Conservation (phyloP, 73 alveolate genomes). For the Paramecium octaurelia region DNA sequence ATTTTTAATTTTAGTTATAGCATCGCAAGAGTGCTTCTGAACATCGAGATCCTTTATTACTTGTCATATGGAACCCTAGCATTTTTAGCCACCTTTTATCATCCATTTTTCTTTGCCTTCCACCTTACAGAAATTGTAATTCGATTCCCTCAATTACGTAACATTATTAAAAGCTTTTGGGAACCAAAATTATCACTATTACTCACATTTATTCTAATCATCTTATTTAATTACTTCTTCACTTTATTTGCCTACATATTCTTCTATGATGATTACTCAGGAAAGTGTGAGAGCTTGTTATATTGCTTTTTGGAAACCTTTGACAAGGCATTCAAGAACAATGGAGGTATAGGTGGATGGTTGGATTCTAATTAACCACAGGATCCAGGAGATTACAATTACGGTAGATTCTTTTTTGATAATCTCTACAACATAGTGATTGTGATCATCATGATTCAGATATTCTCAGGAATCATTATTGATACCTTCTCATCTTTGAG, state of each 20-base stretch:
- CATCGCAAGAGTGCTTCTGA: conserved; percentile 33
- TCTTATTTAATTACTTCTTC: conserved; percentile 50
- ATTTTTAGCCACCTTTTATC: conserved; percentile 60
- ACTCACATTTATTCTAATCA: conserved; percentile 55
- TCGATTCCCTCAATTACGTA: conserved; percentile 67
- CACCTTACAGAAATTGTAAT: conserved; percentile 62
- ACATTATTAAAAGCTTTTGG: conserved; percentile 62
- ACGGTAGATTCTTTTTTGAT: conserved; percentile 78
- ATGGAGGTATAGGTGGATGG: conserved; percentile 97
- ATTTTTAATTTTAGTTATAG: background rate
- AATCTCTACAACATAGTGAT: conserved; percentile 84
- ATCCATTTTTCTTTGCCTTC: conserved; percentile 69
- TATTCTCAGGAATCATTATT: conserved; percentile 94
- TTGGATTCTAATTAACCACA: conserved; percentile 38
- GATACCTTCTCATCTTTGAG: conserved; percentile 94
- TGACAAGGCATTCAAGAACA: conserved; percentile 85
- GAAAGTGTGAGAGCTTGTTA: conserved; percentile 47
- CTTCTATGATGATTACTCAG: conserved; percentile 28
- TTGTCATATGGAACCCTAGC: conserved; percentile 55
- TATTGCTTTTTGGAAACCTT: conserved; percentile 49
- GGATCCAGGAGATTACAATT: background rate
- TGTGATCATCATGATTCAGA: conserved; percentile 80
- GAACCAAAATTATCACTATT: conserved; percentile 55
- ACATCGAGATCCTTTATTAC: conserved; percentile 64
- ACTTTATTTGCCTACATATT: conserved; percentile 53